A percentile compares a stretch with the other conserved stretches of the same genome.
These are phyloP conservation scores for Colletotrichum sp. DNA, from an alignment of 2,329 filamentous ascomycete species.

Conservation along the genomic window DNA sequence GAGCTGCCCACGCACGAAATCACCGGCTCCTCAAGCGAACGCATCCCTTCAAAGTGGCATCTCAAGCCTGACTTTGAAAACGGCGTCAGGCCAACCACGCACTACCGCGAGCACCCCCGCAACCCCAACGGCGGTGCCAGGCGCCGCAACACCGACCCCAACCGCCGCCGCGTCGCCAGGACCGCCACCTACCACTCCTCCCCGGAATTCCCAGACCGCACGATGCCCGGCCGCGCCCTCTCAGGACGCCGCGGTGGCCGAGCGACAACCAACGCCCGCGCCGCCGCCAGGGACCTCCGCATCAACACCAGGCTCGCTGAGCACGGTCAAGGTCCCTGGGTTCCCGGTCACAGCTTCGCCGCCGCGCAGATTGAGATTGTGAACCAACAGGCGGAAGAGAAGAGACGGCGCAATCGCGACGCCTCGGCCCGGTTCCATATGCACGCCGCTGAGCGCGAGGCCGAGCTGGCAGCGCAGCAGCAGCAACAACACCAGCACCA, in stretches of 20 bases:
- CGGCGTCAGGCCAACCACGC: conserved; percentile 86
- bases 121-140: background rate
- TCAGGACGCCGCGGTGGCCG: conserved; percentile 39
- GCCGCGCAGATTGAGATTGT: background rate
- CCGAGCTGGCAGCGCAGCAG: background rate
- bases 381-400: background rate
- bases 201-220: conserved; percentile 26
- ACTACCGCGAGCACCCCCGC: conserved; percentile 50
- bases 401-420: background rate
- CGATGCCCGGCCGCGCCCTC: conserved; percentile 32
- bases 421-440: background rate
- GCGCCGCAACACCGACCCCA: background rate
- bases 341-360: background rate
- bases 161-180: conserved; percentile 16
- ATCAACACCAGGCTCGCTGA: background rate
- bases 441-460: background rate
- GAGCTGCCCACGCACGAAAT: conserved; percentile 43
- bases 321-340: background rate
- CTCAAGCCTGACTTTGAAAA: conserved; percentile 72
- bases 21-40: background rate
- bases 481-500: background rate
- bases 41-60: conserved; percentile 79
- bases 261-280: conserved; percentile 28
- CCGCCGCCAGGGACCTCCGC: background rate
- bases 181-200: conserved; percentile 20